Base-by-base conservation (phyloP, 1,139 yeast species). In the Meyerozyma athensensis region DNA sequence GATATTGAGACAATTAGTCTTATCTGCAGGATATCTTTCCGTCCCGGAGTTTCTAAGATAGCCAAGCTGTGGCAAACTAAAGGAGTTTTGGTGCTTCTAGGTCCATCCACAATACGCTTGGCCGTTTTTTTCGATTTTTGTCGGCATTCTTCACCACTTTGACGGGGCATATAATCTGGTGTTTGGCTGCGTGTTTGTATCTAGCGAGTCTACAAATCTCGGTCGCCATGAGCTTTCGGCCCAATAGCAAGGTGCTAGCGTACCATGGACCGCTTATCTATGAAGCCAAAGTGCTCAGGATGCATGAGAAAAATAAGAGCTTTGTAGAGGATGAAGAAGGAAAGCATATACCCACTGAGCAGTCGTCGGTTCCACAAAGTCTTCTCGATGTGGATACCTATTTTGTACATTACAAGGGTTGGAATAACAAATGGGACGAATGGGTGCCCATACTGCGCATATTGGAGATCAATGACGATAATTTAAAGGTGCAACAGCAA, bases 371-470 rank as follows among this genome's bases (percentile, higher is more conserved):
- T 23, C 82, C 87, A 1, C 62, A 55, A 12, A 72, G 65, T 3
- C 53, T 73, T 26, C 52, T 50, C 24, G 58, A 56, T 20, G 51
- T 62, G 37, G 57, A 65, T 39, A 71, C 80, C 40, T 90, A 78
- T 58, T 81, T 69, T 47, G 77, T 92, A 7, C 98, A 92, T 56
- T 92, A 92, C 61, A 86, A 82, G 52, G 97, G 98, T 2, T 92
- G 98, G 98, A 92, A 89, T 53, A 63, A 81, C 16, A 81, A 90
- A 45, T 90, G 97, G 97, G 97, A 92, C 56, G 98, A 92, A 58
- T 92, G 98, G 98, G 95, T 92, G 1, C 74, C 78, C 1, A 60
- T 63, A 7, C 81, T 77, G 36, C 66, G 97, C 30, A 74, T 90
- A 8, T 64, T 86, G 54, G 82, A 78, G 46, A 70, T 72, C 54